phyloP scores from a whole-genome alignment of 306 rosid genomes.

The Lathyrus sativus region DNA sequence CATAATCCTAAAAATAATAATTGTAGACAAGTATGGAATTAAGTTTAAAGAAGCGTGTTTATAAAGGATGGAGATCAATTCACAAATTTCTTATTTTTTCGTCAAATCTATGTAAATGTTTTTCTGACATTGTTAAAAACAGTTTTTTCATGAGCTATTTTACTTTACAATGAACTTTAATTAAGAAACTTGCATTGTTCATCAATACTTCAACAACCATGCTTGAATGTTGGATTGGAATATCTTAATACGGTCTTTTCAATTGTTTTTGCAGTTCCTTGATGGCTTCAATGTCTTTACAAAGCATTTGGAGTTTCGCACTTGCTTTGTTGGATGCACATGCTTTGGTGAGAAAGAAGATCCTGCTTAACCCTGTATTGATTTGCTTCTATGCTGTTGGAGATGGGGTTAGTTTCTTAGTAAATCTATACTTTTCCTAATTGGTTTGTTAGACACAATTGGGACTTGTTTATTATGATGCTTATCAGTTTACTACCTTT shows the following conservation, averaged over 20 bases:
- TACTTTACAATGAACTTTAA: neutral
- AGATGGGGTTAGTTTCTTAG: slow-evolving; percentile 78
- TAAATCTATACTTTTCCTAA: slow-evolving; percentile 8
- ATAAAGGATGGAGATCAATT: neutral
- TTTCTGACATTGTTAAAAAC: neutral
- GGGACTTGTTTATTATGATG: too few species aligned
- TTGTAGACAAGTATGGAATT: neutral
- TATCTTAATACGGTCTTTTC: neutral
- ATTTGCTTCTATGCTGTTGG: slow-evolving; percentile 82
- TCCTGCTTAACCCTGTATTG: slow-evolving; percentile 62
- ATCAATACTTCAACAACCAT: slow-evolving; percentile 4
- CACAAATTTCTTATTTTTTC: neutral
- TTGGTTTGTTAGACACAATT: too few species aligned
- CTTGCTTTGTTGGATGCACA: slow-evolving; percentile 72
- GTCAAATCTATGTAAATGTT: slow-evolving; percentile 11
- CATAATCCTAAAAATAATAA: neutral
- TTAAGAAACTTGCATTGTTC: neutral
- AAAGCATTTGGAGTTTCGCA: slow-evolving; percentile 74
- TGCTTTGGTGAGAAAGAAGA: slow-evolving; percentile 69
- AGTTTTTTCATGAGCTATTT: slow-evolving; percentile 18
- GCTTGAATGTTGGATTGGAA: neutral
- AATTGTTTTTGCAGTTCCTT: slow-evolving; percentile 63
- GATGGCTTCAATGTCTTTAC: slow-evolving; percentile 85
- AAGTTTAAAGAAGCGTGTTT: slow-evolving; percentile 4
- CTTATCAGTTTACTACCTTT: too few species aligned